A percentile compares a stretch with the other conserved stretches of the same genome.
Evolutionary conservation across 2,329 filamentous ascomycete species (phyloP).

Genomic region (Diaporthe helianthi): DNA sequence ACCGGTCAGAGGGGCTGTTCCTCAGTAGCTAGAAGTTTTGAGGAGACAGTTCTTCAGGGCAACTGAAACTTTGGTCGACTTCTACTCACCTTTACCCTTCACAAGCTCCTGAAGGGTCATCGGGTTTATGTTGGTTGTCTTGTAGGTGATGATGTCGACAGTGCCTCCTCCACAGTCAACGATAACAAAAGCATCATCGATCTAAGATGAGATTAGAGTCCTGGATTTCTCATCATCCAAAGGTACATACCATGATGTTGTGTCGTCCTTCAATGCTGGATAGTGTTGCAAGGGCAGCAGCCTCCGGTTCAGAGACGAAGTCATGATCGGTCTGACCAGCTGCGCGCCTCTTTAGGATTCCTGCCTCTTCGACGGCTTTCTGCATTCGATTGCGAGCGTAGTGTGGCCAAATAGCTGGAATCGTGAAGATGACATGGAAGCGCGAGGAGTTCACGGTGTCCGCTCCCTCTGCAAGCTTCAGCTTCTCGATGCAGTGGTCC

Average conservation of each 20-base stretch:
- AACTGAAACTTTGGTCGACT: too few species aligned
- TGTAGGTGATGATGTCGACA: conserved; percentile 49
- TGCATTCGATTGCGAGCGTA: conserved; percentile 49
- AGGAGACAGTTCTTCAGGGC: too few species aligned
- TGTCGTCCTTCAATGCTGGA: conserved; percentile 39
- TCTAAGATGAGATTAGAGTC: background rate
- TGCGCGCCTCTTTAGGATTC: conserved; percentile 43
- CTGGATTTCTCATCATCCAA: accelerated
- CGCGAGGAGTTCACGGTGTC: conserved; percentile 36
- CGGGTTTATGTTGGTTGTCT: conserved; percentile 36
- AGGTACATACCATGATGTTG: conserved; percentile 35
- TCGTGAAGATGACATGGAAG: conserved; percentile 50
- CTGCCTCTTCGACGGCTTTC: conserved; percentile 44
- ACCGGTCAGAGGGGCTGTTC: too few species aligned
- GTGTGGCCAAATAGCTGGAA: conserved; percentile 55
- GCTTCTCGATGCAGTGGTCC: conserved; percentile 40
- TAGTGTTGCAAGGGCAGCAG: conserved; percentile 50
- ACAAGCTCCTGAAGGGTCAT: conserved; percentile 47
- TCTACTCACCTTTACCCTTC: conserved; percentile 45
- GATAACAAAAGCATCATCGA: conserved; percentile 39
- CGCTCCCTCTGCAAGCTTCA: conserved; percentile 39
- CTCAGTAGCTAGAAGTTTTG: too few species aligned
- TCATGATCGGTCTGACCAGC: conserved; percentile 43
- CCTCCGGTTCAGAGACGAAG: conserved; percentile 54
- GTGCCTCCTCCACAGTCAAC: conserved; percentile 45